Evolutionary conservation across 208 protist genomes (phyloP), one percentile per base, ranked within the genome.

Genomic region (Vickermania ingenoplastis): DNA sequence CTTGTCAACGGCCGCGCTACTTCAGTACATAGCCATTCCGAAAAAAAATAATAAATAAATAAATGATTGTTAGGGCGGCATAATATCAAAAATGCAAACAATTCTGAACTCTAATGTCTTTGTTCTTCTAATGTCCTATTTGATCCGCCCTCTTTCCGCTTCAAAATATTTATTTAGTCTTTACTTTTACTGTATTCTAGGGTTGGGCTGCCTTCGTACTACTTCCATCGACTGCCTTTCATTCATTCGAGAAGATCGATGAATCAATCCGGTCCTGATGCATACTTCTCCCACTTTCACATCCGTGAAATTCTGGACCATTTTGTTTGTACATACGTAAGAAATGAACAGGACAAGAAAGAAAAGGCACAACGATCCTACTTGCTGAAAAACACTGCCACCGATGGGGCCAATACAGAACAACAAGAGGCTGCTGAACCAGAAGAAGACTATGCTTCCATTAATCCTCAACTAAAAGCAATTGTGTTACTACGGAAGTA

Each of bases 361-460:
- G 54, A 59, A 26, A 41, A 14, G 27, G 54, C 54, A 22, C n/a
- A 59, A 5, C 24, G 54, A 22, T 14, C 54, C 13, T 59, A 59
- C 54, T 26, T 59, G 11, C 54, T 59, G 27, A 59, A 59, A 59
- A 59, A 59, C 27, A 29, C 54, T 59, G 54, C 29, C 11, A 24
- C 45, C 11, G 54, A 59, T 22, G 29, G 13, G 41, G 36, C 11
- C n/a, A n/a, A n/a, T n/a, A n/a, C 36, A 45, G 17, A 45, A 45
- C 11, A 45, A 45, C 11, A 45, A 17, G 27, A 27, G 17, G 54
- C 13, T 7, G 21, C 5, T 7, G 13, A n/a, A 17, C 25, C 27
- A 27, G 25, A 45, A 24, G 29, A 29, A 45, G 26, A 22, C n/a
- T n/a, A 59, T 5, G n/a, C 23, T 41, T 5, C 11, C 5, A 22